Base-by-base conservation (phyloP, 2,329 filamentous ascomycete genomes). In the Cercospora sp. region DNA sequence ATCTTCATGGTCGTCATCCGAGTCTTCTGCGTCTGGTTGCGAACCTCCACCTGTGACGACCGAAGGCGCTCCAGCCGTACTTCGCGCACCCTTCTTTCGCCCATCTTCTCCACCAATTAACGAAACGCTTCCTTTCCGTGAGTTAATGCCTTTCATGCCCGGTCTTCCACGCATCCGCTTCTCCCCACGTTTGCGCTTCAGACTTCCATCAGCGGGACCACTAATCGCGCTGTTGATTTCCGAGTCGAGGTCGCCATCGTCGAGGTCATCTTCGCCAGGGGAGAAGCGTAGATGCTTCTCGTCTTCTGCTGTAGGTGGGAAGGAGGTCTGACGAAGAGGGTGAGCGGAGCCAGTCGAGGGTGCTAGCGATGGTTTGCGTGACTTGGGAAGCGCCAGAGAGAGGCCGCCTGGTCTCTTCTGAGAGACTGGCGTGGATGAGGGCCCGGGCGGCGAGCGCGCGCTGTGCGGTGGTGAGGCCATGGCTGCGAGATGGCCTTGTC, bases 261-360 rank as follows among this genome's bases (percentile, higher is more conserved):
- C 77, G 58, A 77, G 69, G 21, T 71, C 73, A 13, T 70, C 72
- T 24, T 70, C 71, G 40, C 74, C 76, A 3, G 76, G 76, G 5
- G 76, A 78, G 69, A 73, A 78, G 65, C 63, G 63, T 9, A 67
- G 55, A 3, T 61, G 57, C 26, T 57, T 43, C 40, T 72, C 70
- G 32, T 59, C 55, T 66, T 74, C 69, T 16, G 71, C 73, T 6
- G 70, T 64, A 28, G 91, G 91, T 0, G 91, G 90, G 76, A 93
- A 95, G 0, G 91, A 93, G 4, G 92, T 94, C 76, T 93, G 91
- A 45, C 92, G 90, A 1, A 95, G 86, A 1, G 90, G 90, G 71
- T 92, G 90, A 0, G 86, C 83, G 1, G 87, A 86, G 5, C 65
- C 66, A 28, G 84, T 81, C 3, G 86, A 85, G 8, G 84, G 80